Conservation (phyloP, 768 basidiomycete genomes). For the Asterophora parasitica region DNA sequence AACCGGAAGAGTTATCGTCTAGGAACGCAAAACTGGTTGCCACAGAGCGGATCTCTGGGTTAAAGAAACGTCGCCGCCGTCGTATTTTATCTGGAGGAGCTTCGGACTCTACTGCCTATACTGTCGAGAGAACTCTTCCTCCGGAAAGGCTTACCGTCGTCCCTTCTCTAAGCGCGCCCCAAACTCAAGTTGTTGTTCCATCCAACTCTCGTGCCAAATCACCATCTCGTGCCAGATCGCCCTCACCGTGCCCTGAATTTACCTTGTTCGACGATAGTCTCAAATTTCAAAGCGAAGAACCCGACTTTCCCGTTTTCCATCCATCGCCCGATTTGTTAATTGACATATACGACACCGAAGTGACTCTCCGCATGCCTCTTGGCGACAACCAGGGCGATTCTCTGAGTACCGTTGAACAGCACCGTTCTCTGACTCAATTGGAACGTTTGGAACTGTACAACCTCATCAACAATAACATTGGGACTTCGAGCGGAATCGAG, state of each 20-base stretch:
- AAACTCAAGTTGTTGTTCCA: background rate
- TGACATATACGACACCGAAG: conserved; percentile 6
- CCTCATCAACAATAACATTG: conserved; percentile 44
- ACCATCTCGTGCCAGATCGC: conserved; percentile 10
- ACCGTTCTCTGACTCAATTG: conserved; percentile 31
- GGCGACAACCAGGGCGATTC: conserved; percentile 13
- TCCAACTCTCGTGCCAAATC: conserved; percentile 2
- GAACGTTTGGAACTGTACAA: conserved; percentile 51
- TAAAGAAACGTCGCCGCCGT: conserved; percentile 1
- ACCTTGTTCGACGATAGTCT: conserved; percentile 19
- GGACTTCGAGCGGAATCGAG: conserved; percentile 39
- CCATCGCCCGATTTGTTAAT: conserved; percentile 14
- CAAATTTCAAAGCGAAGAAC: conserved; percentile 13
- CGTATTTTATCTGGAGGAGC: background rate
- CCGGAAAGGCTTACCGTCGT: background rate
- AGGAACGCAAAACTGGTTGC: conserved; percentile 16
- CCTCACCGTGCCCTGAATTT: conserved; percentile 23
- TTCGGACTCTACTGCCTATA: background rate
- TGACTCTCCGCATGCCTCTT: background rate
- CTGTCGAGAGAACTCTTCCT: background rate
- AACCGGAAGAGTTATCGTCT: conserved; percentile 1
- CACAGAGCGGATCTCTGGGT: conserved; percentile 10
- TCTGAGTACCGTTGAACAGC: conserved; percentile 21
- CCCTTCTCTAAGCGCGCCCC: background rate
- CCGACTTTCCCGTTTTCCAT: conserved; percentile 15